These are phyloP conservation scores for Suhomyces yuchorum DNA, from an alignment of 1,139 yeast species.

Conservation along the genomic window DNA sequence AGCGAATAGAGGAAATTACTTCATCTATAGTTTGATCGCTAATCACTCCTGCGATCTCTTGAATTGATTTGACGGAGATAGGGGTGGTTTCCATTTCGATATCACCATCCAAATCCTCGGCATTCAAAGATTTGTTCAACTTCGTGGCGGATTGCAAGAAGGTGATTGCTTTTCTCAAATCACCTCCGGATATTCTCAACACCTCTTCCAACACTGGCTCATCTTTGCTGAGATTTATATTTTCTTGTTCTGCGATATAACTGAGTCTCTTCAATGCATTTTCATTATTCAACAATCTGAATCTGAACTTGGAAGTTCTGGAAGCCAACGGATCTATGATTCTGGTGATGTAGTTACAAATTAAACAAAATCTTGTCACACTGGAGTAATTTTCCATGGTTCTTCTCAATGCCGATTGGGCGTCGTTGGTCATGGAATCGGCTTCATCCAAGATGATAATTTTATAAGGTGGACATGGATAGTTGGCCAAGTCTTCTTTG, in stretches of 20 bases:
- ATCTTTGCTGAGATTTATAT: constrained; percentile 43
- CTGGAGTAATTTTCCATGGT: constrained; percentile 95
- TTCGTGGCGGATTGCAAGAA: constrained; percentile 85
- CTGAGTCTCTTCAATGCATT: constrained; percentile 70
- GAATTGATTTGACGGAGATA: constrained; percentile 49
- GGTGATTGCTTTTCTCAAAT: constrained; percentile 90
- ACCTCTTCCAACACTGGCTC: constrained; percentile 60
- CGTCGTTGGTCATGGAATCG: constrained; percentile 98
- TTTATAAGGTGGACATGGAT: constrained; percentile 95
- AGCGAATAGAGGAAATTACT: constrained; percentile 42
- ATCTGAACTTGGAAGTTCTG: constrained; percentile 92
- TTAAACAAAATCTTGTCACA: constrained; percentile 88
- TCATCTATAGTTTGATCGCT: constrained; percentile 54
- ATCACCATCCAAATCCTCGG: constrained; percentile 31
- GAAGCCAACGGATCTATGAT: constrained; percentile 96
- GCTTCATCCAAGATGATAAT: constrained; percentile 91
- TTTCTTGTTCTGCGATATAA: constrained; percentile 59
- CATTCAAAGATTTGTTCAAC: constrained; percentile 39
- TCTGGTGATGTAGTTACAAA: constrained; percentile 94
- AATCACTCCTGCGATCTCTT: constrained; percentile 86
- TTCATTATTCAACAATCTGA: constrained; percentile 70
- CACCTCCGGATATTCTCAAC: constrained; percentile 76
- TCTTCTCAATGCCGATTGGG: constrained; percentile 91
- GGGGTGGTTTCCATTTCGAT: constrained; percentile 20
- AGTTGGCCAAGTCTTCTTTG: constrained; percentile 61